These are phyloP conservation scores for Ophiostoma angusticollis DNA, from an alignment of 2,329 filamentous ascomycete genomes.

Conservation along the genomic window DNA sequence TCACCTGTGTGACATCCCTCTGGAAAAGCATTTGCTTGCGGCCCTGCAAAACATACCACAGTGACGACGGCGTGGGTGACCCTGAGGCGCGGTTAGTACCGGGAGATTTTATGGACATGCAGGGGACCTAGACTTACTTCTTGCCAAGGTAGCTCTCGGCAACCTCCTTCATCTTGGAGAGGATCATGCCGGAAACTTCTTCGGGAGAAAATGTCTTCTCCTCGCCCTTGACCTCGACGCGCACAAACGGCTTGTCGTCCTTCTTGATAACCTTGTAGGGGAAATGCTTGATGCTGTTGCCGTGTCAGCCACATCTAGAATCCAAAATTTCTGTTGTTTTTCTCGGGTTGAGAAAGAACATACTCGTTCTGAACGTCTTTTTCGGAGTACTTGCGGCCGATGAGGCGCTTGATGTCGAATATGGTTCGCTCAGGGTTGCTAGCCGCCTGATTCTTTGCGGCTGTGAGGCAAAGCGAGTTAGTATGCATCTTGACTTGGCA, in stretches of 20 bases:
- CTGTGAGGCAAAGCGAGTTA: background rate
- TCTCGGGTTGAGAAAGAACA: background rate
- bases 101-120: too few species aligned
- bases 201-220: slow-evolving; percentile 49
- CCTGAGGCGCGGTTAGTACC: slow-evolving; percentile 13
- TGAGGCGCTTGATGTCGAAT: slow-evolving; percentile 77
- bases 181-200: slow-evolving; percentile 49
- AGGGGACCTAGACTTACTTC: slow-evolving; percentile 71
- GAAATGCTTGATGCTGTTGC: slow-evolving; percentile 73
- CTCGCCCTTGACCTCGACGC: slow-evolving; percentile 47
- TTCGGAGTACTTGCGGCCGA: slow-evolving; percentile 71
- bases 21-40: too few species aligned
- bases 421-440: slow-evolving; percentile 65
- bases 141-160: slow-evolving; percentile 67
- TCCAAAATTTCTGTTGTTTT: background rate
- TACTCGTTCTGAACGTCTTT: slow-evolving; percentile 75
- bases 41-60: slow-evolving; percentile 38
- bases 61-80: slow-evolving; percentile 84
- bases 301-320: too few species aligned
- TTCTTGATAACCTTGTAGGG: slow-evolving; percentile 89
- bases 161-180: slow-evolving; percentile 50
- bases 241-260: slow-evolving; percentile 77
- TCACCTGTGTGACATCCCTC: background rate
- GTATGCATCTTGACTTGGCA: background rate
- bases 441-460: slow-evolving; percentile 90